Percentiles rank a stretch among this genome's conserved stretches.
Evolutionary conservation across 805 yeast genomes (phyloP).

Genomic region (Pichia heedii): DNA sequence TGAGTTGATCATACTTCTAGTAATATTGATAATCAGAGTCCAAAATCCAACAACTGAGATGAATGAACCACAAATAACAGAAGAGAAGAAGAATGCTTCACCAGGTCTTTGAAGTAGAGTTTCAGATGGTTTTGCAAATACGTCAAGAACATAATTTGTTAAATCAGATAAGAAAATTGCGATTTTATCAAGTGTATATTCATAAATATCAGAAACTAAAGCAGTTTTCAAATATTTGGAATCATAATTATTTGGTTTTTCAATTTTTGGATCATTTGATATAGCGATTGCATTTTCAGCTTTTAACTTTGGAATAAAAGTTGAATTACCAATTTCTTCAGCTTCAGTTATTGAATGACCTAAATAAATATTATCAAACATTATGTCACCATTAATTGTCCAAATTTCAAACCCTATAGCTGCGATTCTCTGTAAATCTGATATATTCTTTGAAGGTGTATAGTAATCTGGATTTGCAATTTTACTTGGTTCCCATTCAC

Average conservation of each 20-base stretch:
- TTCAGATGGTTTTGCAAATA: slow-evolving; percentile 36
- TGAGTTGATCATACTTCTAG: slow-evolving; percentile 17
- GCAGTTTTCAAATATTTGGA: slow-evolving; percentile 12
- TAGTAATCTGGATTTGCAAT: slow-evolving; percentile 63
- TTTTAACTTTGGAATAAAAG: slow-evolving; percentile 49
- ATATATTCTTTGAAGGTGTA: slow-evolving; percentile 41
- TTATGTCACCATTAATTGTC: slow-evolving; percentile 68
- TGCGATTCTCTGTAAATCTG: slow-evolving; percentile 53
- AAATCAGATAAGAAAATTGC: slow-evolving; percentile 13
- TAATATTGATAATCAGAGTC: slow-evolving; percentile 29
- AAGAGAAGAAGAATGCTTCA: slow-evolving; percentile 41
- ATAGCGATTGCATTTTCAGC: slow-evolving; percentile 40
- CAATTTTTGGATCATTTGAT: slow-evolving; percentile 35
- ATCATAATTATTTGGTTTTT: slow-evolving; percentile 31
- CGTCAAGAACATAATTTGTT: slow-evolving; percentile 25
- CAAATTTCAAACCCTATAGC: slow-evolving; percentile 85
- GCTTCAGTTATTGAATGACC: slow-evolving; percentile 85
- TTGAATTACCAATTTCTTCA: slow-evolving; percentile 69
- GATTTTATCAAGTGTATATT: slow-evolving; percentile 10
- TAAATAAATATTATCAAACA: slow-evolving; percentile 77
- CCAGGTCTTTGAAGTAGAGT: slow-evolving; percentile 39
- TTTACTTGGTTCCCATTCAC: slow-evolving; percentile 63
- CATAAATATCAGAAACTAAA: slow-evolving; percentile 10
- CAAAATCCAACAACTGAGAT: slow-evolving; percentile 35
- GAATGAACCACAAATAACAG: slow-evolving; percentile 31